These are phyloP conservation scores for Xylaria sp. DNA, from an alignment of 2,329 filamentous ascomycete genomes.

Conservation along the genomic window DNA sequence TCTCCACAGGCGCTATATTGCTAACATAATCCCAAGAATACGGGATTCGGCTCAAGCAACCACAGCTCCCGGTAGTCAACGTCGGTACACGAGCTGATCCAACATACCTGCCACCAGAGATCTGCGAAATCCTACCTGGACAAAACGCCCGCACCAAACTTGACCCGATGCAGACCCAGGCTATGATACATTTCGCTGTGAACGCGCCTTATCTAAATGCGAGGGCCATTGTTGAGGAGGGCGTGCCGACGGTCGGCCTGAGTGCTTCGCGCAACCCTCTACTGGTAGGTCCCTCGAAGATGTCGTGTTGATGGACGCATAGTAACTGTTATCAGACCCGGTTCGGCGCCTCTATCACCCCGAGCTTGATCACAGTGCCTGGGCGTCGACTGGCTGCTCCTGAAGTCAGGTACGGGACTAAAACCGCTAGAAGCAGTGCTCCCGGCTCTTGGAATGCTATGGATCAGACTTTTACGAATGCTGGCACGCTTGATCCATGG, in stretches of 20 bases:
- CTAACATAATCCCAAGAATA: conserved; percentile 34
- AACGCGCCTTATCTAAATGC: conserved; percentile 59
- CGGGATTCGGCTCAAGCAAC: conserved; percentile 39
- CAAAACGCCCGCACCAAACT: conserved; percentile 57
- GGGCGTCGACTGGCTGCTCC: conserved; percentile 62
- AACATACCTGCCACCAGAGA: conserved; percentile 60
- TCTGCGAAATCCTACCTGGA: conserved; percentile 58
- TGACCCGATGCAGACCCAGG: conserved; percentile 52
- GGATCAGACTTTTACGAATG: background rate
- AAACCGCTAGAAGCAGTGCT: conserved; percentile 44
- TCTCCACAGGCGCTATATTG: background rate
- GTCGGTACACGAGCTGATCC: conserved; percentile 57
- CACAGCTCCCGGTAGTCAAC: conserved; percentile 57
- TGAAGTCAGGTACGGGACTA: no score
- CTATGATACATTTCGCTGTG: conserved; percentile 66
- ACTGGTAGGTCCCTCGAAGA: conserved; percentile 37
- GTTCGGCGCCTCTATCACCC: conserved; percentile 56
- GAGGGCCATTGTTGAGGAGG: conserved; percentile 54
- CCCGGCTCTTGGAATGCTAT: background rate
- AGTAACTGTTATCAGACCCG: conserved; percentile 33
- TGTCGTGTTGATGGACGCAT: background rate
- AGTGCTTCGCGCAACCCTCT: conserved; percentile 39
- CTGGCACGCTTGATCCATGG: background rate
- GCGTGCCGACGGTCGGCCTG: conserved; percentile 53
- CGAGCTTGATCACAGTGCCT: conserved; percentile 61